Conservation (phyloP, 2,329 filamentous ascomycete species). For the Paecilomyces sp. region DNA sequence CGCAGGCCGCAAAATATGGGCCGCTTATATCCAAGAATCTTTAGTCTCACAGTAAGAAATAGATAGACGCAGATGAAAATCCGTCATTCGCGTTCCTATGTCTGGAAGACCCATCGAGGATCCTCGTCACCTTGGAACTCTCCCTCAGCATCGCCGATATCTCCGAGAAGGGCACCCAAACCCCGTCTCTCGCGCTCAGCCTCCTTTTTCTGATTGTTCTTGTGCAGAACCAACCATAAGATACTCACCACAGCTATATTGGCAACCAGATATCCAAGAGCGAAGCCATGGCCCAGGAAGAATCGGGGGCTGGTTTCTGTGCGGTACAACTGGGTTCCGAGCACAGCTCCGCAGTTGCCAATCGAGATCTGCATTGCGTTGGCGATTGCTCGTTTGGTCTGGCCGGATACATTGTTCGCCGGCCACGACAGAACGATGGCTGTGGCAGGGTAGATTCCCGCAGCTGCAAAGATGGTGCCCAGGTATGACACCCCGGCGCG, state of each 20-base stretch:
- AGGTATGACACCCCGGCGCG: slow-evolving; percentile 53
- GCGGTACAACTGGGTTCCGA: slow-evolving; percentile 65
- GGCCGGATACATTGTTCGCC: slow-evolving; percentile 63
- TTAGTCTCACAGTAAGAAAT: neutral
- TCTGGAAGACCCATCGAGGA: slow-evolving; percentile 59
- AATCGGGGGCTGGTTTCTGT: slow-evolving; percentile 54
- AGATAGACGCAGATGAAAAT: neutral
- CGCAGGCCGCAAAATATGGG: neutral
- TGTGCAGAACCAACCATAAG: slow-evolving; percentile 49
- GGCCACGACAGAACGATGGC: slow-evolving; percentile 62
- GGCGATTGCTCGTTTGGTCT: slow-evolving; percentile 61
- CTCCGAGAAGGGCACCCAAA: slow-evolving; percentile 22
- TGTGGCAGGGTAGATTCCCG: slow-evolving; percentile 59
- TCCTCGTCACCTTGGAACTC: slow-evolving; percentile 58
- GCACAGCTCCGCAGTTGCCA: slow-evolving; percentile 60
- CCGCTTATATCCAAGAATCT: neutral
- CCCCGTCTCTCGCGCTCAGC: slow-evolving; percentile 35
- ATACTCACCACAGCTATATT: slow-evolving; percentile 50
- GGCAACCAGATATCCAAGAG: slow-evolving; percentile 55
- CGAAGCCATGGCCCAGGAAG: slow-evolving; percentile 60
- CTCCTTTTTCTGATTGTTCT: slow-evolving; percentile 52
- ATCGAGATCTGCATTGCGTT: slow-evolving; percentile 68
- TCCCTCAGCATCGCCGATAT: slow-evolving; percentile 43
- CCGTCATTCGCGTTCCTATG: slow-evolving; percentile 27
- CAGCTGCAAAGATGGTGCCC: slow-evolving; percentile 57